A percentile compares a stretch with the other conserved stretches of the same genome.
phyloP scores from a whole-genome alignment of 305 asterid genomes.

The Salvia sclarea region DNA sequence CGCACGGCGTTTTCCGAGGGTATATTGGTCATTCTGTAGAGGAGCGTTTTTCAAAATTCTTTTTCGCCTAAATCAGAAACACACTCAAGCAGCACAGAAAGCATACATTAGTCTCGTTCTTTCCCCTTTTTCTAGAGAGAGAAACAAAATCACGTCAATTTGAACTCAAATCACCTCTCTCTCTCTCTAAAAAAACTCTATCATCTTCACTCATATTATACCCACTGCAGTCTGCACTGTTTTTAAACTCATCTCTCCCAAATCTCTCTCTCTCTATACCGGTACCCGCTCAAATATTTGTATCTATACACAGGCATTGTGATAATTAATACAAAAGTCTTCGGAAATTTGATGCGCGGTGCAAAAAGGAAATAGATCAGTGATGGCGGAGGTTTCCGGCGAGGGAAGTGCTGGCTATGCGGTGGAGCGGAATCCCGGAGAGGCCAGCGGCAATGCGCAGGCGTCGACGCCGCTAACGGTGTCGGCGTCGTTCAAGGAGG shows the following conservation, averaged over 20 bases:
- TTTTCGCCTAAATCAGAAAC: not conserved
- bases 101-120: conserved; percentile 1
- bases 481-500: conserved; percentile 79
- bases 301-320: conserved; percentile 32
- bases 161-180: conserved; percentile 42
- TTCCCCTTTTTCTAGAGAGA: conserved; percentile 30
- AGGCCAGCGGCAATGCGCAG: conserved; percentile 56
- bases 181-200: conserved; percentile 32
- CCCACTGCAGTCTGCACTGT: conserved; percentile 42
- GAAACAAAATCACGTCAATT: conserved; percentile 34
- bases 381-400: conserved; percentile 80
- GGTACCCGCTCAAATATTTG: conserved; percentile 25
- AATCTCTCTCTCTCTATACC: conserved; percentile 27
- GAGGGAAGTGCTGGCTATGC: conserved; percentile 55
- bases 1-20: conserved; percentile 14
- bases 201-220: conserved; percentile 45
- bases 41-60: not conserved
- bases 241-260: conserved; percentile 39
- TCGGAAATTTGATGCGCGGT: conserved; percentile 55
- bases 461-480: conserved; percentile 52
- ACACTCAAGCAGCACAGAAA: conserved; percentile 24
- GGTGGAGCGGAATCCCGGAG: conserved; percentile 53
- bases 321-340: conserved; percentile 4
- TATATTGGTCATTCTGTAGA: conserved; percentile 12
- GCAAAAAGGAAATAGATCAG: conserved; percentile 58